A percentile compares a stretch with the other conserved stretches of the same genome.
These are phyloP conservation scores for Rhizophagus sp. DNA, from an alignment of 192 early-diverging fungal genomes.

Conservation along the genomic window DNA sequence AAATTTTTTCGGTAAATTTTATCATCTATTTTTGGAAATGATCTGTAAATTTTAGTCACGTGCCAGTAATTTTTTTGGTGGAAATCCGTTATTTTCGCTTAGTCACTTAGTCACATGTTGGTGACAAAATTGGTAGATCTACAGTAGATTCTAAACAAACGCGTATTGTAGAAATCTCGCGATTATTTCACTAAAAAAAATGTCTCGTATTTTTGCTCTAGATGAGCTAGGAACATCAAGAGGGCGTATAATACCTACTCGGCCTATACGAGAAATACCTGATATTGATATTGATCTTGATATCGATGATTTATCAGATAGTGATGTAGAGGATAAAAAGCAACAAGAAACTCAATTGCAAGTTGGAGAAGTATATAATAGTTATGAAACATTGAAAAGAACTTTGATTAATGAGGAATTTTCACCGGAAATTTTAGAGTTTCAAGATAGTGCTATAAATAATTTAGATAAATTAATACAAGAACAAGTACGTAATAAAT, in stretches of 20 bases:
- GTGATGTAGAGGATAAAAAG: background rate
- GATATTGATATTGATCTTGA: background rate
- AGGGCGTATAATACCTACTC: background rate
- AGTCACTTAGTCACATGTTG: too few relatives aligned
- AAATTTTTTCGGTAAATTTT: too few relatives aligned
- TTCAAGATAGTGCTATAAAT: background rate
- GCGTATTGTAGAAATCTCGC: too few relatives aligned
- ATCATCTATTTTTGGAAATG: too few relatives aligned
- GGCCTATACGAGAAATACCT: background rate
- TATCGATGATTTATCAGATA: background rate
- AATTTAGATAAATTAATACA: background rate
- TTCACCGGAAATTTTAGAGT: background rate
- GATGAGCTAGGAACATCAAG: background rate
- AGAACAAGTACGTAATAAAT: background rate
- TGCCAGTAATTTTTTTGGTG: too few relatives aligned
- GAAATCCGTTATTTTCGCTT: too few relatives aligned
- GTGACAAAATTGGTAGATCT: too few relatives aligned
- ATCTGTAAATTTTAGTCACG: too few relatives aligned
- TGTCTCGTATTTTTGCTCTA: background rate
- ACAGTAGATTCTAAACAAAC: too few relatives aligned
- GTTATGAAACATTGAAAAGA: background rate
- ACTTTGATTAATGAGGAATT: background rate
- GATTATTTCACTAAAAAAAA: background rate
- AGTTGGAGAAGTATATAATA: background rate
- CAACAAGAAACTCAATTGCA: background rate